Evolutionary conservation across 2,329 filamentous ascomycete species (phyloP).

Genomic region (Ustulina deusta): DNA sequence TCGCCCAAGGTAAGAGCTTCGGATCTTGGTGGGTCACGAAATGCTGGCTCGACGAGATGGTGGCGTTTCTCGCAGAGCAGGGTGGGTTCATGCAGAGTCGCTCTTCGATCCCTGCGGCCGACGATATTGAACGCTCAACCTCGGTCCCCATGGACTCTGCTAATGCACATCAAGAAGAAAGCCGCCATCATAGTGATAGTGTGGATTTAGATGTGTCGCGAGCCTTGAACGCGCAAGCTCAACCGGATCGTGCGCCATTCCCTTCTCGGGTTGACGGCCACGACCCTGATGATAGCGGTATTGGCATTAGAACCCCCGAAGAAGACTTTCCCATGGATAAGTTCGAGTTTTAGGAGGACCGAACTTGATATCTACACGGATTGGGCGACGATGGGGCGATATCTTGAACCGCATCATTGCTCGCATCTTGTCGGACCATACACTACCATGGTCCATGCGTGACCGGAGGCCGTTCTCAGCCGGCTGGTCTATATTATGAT

Average conservation of each 20-base stretch:
- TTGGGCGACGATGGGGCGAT: conserved; percentile 40
- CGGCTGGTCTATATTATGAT: conserved; percentile 36
- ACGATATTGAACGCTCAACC: conserved; percentile 51
- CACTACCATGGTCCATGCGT: conserved; percentile 15
- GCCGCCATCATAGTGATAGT: conserved; percentile 60
- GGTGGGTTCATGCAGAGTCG: conserved; percentile 84
- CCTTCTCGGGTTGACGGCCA: conserved; percentile 60
- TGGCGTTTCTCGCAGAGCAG: conserved; percentile 87
- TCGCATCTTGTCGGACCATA: conserved; percentile 1
- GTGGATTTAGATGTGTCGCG: conserved; percentile 60
- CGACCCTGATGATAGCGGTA: conserved; percentile 77
- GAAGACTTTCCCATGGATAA: conserved; percentile 73
- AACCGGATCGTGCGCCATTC: conserved; percentile 64
- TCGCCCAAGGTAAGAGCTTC: conserved; percentile 82
- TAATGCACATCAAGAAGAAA: conserved; percentile 53
- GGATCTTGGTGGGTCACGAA: conserved; percentile 97
- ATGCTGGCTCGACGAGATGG: conserved; percentile 95
- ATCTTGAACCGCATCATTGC: conserved; percentile 10
- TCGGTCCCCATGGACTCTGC: conserved; percentile 46
- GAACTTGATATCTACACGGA: conserved; percentile 52
- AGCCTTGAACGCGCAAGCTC: conserved; percentile 57
- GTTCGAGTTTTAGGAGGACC: conserved; percentile 60
- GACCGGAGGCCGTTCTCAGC: conserved; percentile 22
- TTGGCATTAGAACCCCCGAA: conserved; percentile 76
- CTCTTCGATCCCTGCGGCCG: conserved; percentile 45